phyloP scores from a whole-genome alignment of 345 rosid species.

The Erysimum cheiranthoides region DNA sequence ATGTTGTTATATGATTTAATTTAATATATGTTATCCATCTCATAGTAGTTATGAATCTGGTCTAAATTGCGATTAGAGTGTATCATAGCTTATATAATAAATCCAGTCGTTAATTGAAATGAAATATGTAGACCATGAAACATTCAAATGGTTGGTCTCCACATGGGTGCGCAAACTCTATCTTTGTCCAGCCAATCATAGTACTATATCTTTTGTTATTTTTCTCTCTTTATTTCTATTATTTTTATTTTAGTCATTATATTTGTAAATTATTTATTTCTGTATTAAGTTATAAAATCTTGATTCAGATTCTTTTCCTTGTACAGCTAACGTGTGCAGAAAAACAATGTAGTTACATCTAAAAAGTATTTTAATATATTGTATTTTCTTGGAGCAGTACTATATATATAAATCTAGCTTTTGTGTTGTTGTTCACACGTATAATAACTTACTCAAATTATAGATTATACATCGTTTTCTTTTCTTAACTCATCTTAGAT shows the following conservation, averaged over 20 bases:
- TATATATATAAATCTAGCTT: not conserved
- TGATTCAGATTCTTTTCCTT: not conserved
- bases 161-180: conserved; percentile 46
- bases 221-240: conserved; percentile 28
- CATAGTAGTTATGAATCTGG: not conserved
- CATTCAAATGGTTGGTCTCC: conserved; percentile 49
- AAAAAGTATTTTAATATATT: not conserved
- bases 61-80: conserved; percentile 15
- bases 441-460: conserved; percentile 4
- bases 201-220: conserved; percentile 24
- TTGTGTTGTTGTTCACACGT: conserved; percentile 46
- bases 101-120: conserved; percentile 19
- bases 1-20: not conserved
- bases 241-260: not conserved
- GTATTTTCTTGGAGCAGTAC: not conserved
- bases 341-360: conserved; percentile 23
- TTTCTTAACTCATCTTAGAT: conserved; percentile 1
- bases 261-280: not conserved
- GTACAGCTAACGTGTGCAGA: conserved; percentile 21
- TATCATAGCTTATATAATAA: not conserved
- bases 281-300: not conserved
- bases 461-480: too few relatives aligned
- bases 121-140: conserved; percentile 31
- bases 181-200: conserved; percentile 46
- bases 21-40: not conserved